A percentile compares a stretch with the other conserved stretches of the same genome.
Conservation (phyloP, 176 grass and related monocot genomes). For the Musa beccarii region DNA sequence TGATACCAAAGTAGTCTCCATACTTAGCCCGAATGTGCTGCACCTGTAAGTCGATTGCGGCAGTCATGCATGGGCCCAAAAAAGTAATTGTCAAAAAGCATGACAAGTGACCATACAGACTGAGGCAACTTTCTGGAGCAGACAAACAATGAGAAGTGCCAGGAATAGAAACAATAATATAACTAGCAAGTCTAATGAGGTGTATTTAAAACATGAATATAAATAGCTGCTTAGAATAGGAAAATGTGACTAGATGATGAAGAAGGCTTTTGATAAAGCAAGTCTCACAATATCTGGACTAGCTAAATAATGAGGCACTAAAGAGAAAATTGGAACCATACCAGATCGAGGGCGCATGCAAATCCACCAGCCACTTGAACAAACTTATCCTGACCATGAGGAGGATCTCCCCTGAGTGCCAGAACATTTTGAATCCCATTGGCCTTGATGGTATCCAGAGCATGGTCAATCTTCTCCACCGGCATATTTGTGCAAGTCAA, state of each 20-base stretch:
- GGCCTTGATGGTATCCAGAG: conserved; percentile 59
- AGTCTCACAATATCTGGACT: background rate
- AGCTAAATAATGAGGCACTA: background rate
- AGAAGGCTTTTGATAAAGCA: background rate
- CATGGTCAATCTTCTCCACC: conserved; percentile 77
- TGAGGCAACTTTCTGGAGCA: background rate
- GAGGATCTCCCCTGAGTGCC: conserved; percentile 79
- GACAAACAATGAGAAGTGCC: background rate
- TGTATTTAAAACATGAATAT: background rate
- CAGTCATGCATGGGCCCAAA: conserved; percentile 11
- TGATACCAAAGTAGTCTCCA: conserved; percentile 83
- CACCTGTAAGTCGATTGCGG: conserved; percentile 49
- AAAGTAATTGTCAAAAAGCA: conserved; percentile 5
- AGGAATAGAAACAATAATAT: background rate
- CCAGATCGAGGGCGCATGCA: conserved; percentile 81
- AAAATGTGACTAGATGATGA: background rate
- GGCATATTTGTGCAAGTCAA: conserved; percentile 94
- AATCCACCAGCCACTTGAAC: conserved; percentile 77
- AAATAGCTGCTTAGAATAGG: background rate
- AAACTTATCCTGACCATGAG: conserved; percentile 79
- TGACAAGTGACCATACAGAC: background rate
- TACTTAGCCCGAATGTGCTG: conserved; percentile 59
- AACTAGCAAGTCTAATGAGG: background rate
- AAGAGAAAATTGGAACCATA: conserved; percentile 18
- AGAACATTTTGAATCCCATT: conserved; percentile 97